phyloP scores from a whole-genome alignment of 2,329 filamentous ascomycete species.

The Calonectria pseudoturangicola region DNA sequence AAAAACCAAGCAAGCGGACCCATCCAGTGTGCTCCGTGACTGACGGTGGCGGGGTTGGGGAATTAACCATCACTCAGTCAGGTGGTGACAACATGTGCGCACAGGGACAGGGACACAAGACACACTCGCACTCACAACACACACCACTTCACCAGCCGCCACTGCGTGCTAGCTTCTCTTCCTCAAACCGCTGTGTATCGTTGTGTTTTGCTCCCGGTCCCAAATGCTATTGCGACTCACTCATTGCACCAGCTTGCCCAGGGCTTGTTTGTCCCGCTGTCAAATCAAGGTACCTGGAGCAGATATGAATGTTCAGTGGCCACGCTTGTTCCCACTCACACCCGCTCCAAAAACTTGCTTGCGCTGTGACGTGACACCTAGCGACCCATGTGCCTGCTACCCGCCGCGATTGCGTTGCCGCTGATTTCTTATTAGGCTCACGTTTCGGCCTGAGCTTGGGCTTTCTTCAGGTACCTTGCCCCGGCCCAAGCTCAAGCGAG shows the following conservation, averaged over 20 bases:
- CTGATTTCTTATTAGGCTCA: constrained; percentile 38
- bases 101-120: constrained; percentile 35
- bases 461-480: constrained; percentile 32
- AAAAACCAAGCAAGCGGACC: constrained; percentile 17
- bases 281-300: constrained; percentile 23
- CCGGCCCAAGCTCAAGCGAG: constrained; percentile 31
- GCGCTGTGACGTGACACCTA: constrained; percentile 48
- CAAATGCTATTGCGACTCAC: not conserved
- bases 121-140: constrained; percentile 20
- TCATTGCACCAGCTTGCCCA: constrained; percentile 6
- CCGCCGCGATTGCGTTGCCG: constrained; percentile 28
- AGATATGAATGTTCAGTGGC: constrained; percentile 41
- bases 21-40: constrained; percentile 18
- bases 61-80: constrained; percentile 36
- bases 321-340: constrained; percentile 52
- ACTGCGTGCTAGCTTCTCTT: not conserved
- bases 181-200: not conserved
- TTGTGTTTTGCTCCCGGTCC: constrained; percentile 1
- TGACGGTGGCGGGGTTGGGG: constrained; percentile 34
- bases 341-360: constrained; percentile 34
- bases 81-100: constrained; percentile 37
- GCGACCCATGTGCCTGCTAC: constrained; percentile 39
- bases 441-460: constrained; percentile 40
- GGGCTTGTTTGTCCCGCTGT: not conserved
- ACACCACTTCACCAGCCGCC: constrained; percentile 18